phyloP scores from a whole-genome alignment of 306 rosid species.

The Cyclanthera cordifolia region DNA sequence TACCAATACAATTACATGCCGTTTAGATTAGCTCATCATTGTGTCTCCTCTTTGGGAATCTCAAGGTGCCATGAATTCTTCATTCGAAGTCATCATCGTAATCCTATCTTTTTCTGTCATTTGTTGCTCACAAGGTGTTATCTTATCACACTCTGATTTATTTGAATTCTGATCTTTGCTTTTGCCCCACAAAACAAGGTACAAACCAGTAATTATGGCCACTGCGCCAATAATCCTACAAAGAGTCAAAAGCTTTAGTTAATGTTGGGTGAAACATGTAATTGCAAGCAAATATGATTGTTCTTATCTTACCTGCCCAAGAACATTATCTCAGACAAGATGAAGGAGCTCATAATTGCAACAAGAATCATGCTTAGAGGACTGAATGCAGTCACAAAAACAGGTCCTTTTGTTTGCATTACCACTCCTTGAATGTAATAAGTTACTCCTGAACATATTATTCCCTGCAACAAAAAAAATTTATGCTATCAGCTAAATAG shows the following conservation, averaged over 20 bases:
- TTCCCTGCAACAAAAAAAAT: constrained; percentile 26
- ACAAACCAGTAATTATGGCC: constrained; percentile 29
- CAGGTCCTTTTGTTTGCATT: constrained; percentile 43
- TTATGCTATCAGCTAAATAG: background rate
- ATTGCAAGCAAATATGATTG: background rate
- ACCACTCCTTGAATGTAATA: constrained; percentile 35
- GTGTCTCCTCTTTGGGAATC: background rate
- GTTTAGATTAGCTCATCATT: background rate
- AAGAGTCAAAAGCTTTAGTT: background rate
- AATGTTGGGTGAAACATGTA: background rate
- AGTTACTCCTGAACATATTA: constrained; percentile 30
- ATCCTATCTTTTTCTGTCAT: background rate
- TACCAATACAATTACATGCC: background rate
- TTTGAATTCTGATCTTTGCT: constrained; percentile 23
- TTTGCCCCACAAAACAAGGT: constrained; percentile 42
- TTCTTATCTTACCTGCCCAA: constrained; percentile 29
- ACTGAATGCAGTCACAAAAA: constrained; percentile 34
- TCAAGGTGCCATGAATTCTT: background rate
- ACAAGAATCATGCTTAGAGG: constrained; percentile 43
- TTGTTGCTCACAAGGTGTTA: constrained; percentile 7
- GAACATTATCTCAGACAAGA: constrained; percentile 29
- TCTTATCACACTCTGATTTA: background rate
- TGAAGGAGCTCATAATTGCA: constrained; percentile 34
- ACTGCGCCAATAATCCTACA: constrained; percentile 34
- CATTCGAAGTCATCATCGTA: background rate